These are phyloP conservation scores for Setaria viridis DNA, from an alignment of 202 grass and related monocot genomes.

Conservation along the genomic window DNA sequence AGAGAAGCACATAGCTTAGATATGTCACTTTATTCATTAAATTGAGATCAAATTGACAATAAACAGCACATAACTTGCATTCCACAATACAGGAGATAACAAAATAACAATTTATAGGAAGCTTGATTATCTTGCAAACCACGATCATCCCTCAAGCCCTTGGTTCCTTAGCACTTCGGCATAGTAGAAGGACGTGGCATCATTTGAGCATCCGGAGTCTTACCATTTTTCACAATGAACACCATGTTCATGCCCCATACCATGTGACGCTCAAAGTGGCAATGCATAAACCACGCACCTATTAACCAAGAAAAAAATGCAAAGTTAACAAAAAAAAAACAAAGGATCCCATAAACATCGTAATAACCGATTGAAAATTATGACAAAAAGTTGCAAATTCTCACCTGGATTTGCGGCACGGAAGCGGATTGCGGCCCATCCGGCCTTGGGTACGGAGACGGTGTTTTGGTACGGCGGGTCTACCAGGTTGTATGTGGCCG, in stretches of 20 bases:
- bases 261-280: neutral
- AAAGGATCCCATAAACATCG: neutral
- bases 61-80: too few relatives aligned
- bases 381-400: neutral
- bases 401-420: constrained; percentile 61
- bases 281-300: neutral
- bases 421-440: constrained; percentile 71
- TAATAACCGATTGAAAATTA: neutral
- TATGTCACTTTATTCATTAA: too few relatives aligned
- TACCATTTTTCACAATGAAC: neutral
- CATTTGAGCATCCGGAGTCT: neutral
- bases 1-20: too few relatives aligned
- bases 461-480: constrained; percentile 67
- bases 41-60: too few relatives aligned
- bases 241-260: neutral
- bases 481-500: constrained; percentile 45
- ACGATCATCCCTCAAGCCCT: neutral
- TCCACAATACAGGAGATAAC: too few relatives aligned
- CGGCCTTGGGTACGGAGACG: constrained; percentile 57
- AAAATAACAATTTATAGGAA: too few relatives aligned
- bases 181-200: neutral
- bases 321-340: neutral
- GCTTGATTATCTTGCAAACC: neutral
- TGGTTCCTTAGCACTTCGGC: neutral
- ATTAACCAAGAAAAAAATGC: neutral